phyloP scores from a whole-genome alignment of 352 stramenopile species.

The Pythium rishiriense region DNA sequence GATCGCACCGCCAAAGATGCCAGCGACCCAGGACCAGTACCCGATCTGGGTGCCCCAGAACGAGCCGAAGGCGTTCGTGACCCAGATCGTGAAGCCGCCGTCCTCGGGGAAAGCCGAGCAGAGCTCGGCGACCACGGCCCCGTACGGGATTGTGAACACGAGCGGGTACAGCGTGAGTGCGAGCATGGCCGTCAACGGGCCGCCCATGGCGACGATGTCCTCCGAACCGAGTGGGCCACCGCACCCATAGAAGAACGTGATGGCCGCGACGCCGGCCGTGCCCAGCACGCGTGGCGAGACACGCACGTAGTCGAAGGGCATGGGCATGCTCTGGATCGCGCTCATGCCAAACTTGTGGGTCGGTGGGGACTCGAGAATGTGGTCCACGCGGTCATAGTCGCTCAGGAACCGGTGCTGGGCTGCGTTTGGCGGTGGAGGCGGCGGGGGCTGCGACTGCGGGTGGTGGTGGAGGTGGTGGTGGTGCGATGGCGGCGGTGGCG shows the following conservation, averaged over 20 bases:
- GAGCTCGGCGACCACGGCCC: conserved; percentile 62
- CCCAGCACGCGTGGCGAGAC: conserved; percentile 38
- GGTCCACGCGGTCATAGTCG: conserved; percentile 19
- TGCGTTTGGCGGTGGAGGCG: neutral
- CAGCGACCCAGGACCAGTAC: conserved; percentile 82
- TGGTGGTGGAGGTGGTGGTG: too few species aligned
- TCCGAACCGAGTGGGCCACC: conserved; percentile 57
- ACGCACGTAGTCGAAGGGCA: conserved; percentile 16
- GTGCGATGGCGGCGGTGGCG: neutral
- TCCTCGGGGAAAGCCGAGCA: conserved; percentile 76
- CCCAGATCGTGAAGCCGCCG: conserved; percentile 70
- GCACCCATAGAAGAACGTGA: conserved; percentile 54
- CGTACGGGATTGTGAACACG: conserved; percentile 60
- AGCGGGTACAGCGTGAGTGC: conserved; percentile 62
- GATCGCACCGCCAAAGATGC: conserved; percentile 58
- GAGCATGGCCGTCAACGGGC: conserved; percentile 56
- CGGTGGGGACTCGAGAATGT: conserved; percentile 27
- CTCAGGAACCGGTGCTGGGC: conserved; percentile 18
- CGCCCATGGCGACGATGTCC: conserved; percentile 47
- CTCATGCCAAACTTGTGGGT: conserved; percentile 2
- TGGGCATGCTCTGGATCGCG: neutral
- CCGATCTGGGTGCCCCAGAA: conserved; percentile 83
- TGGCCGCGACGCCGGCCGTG: conserved; percentile 40
- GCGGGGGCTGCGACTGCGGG: neutral
- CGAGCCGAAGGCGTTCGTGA: conserved; percentile 63